phyloP scores from a whole-genome alignment of 2,329 filamentous ascomycete species.

The Furcasterigmium furcatum region DNA sequence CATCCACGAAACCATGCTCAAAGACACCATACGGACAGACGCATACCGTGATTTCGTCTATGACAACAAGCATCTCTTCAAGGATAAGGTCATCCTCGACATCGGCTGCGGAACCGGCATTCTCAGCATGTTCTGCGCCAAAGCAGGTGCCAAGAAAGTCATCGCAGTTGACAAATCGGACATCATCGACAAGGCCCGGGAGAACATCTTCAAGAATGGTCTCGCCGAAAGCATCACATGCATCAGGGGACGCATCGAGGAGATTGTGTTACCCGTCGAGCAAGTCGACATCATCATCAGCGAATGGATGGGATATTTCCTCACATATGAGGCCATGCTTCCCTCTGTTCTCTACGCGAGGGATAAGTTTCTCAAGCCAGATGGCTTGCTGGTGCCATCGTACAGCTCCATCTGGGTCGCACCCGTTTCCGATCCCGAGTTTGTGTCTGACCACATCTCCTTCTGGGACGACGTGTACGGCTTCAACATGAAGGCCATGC shows the following conservation, averaged over 20 bases:
- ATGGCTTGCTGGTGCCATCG: conserved; percentile 82
- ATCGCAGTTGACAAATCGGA: conserved; percentile 90
- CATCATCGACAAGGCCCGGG: conserved; percentile 82
- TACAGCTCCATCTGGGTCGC: conserved; percentile 81
- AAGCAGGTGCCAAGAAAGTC: conserved; percentile 81
- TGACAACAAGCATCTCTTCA: conserved; percentile 82
- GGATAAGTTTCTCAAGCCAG: conserved; percentile 78
- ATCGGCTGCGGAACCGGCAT: conserved; percentile 86
- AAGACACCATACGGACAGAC: conserved; percentile 83
- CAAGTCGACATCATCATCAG: conserved; percentile 93
- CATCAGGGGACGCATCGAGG: conserved; percentile 82
- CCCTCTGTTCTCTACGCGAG: conserved; percentile 86
- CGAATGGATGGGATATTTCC: conserved; percentile 96
- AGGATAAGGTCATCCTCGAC: conserved; percentile 82
- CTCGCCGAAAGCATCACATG: conserved; percentile 73
- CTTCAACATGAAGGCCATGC: conserved; percentile 92
- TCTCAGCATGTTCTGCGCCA: conserved; percentile 90
- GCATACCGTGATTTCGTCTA: conserved; percentile 96
- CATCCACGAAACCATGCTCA: conserved; percentile 95
- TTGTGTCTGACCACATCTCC: conserved; percentile 70
- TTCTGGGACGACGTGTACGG: conserved; percentile 95
- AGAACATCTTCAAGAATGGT: conserved; percentile 80
- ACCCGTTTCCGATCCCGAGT: conserved; percentile 74
- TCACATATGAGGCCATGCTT: conserved; percentile 94
- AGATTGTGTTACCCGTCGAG: conserved; percentile 72